Conservation (phyloP, 306 rosid genomes). For the Ceratonia siliqua region DNA sequence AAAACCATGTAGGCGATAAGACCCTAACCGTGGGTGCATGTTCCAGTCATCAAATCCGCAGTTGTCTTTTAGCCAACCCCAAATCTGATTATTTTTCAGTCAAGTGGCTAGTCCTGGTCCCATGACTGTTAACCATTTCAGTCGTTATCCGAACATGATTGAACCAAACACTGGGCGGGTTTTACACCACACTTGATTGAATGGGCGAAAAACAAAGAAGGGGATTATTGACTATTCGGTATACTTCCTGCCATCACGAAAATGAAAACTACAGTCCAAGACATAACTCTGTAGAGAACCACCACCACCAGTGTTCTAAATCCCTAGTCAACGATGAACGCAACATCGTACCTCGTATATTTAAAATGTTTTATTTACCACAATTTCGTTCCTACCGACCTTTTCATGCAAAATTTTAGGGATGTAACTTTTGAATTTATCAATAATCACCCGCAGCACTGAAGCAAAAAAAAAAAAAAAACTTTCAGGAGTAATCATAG, state of each 20-base stretch:
- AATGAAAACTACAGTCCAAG: background rate
- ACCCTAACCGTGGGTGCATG: background rate
- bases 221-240: background rate
- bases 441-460: background rate
- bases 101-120: background rate
- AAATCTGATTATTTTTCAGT: background rate
- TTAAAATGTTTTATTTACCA: background rate
- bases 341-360: background rate
- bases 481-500: background rate
- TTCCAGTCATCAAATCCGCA: background rate
- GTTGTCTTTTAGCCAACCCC: background rate
- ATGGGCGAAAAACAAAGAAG: slow-evolving; percentile 17
- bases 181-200: slow-evolving; percentile 16
- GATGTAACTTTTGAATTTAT: background rate
- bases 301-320: background rate
- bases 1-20: background rate
- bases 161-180: background rate
- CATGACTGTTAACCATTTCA: background rate
- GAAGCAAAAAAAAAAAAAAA: background rate
- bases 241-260: background rate
- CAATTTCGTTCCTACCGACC: background rate
- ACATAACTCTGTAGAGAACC: background rate
- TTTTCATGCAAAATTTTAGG: background rate
- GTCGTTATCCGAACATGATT: background rate
- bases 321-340: background rate